Evolutionary conservation across 441 rosid genomes (phyloP).

Genomic region (Populus hybrid): DNA sequence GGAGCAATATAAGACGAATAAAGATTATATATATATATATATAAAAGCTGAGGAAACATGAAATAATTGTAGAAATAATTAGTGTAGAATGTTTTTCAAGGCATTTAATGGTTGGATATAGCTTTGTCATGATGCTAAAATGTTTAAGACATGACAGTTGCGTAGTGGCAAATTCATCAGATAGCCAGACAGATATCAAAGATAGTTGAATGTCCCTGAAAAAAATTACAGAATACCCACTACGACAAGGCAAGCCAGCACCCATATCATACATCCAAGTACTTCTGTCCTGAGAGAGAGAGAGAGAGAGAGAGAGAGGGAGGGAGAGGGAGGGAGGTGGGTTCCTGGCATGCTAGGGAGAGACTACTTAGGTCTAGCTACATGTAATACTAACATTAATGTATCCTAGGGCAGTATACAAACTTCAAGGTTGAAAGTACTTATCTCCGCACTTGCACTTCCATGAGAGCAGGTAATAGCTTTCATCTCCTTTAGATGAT

Average conservation of each 20-base stretch:
- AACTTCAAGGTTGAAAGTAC: slow-evolving; percentile 45
- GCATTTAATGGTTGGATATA: no score
- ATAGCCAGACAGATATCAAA: neutral
- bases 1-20: no score
- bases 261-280: neutral
- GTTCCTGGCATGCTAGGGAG: neutral
- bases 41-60: neutral
- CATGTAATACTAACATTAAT: neutral
- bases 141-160: no score
- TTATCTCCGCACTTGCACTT: slow-evolving; percentile 65
- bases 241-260: neutral
- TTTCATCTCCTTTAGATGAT: slow-evolving; percentile 26
- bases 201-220: neutral
- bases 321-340: neutral
- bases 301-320: neutral
- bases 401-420: neutral
- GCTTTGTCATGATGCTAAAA: no score
- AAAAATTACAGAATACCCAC: neutral
- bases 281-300: neutral
- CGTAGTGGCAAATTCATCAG: neutral
- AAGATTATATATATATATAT: no score
- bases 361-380: neutral
- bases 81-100: neutral
- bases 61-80: neutral
- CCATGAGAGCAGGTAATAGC: slow-evolving; percentile 68